phyloP scores from a whole-genome alignment of 148 eudicot species.

The Spergularia marina region DNA sequence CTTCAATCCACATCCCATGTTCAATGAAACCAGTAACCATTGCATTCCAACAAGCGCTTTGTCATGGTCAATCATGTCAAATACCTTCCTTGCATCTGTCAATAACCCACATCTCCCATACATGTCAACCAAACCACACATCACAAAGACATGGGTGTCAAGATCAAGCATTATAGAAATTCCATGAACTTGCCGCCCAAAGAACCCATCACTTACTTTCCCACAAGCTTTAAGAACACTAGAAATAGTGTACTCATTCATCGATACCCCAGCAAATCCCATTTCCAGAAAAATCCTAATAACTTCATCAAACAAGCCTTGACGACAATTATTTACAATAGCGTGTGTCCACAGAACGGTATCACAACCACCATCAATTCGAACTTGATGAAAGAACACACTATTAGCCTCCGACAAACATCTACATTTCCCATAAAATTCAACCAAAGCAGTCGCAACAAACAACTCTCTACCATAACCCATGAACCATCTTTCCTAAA shows the following conservation, averaged over 20 bases:
- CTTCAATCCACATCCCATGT: constrained; percentile 51
- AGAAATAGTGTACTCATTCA: constrained; percentile 54
- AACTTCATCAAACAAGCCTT: constrained; percentile 37
- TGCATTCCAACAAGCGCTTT: constrained; percentile 65
- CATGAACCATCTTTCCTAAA: constrained; percentile 66
- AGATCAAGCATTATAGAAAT: constrained; percentile 50
- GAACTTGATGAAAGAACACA: constrained; percentile 39
- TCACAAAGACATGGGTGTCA: constrained; percentile 47
- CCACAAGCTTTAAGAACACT: constrained; percentile 72
- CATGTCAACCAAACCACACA: constrained; percentile 66
- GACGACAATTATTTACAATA: constrained; percentile 46
- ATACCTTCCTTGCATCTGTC: constrained; percentile 48
- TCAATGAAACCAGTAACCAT: constrained; percentile 51
- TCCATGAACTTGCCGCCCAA: constrained; percentile 63
- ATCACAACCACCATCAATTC: constrained; percentile 26
- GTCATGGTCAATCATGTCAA: constrained; percentile 29
- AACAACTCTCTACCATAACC: constrained; percentile 40
- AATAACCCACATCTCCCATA: constrained; percentile 54
- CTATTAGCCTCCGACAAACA: constrained; percentile 39
- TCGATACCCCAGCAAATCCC: constrained; percentile 53
- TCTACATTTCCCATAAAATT: constrained; percentile 54
- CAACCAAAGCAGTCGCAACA: constrained; percentile 47
- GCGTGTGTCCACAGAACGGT: constrained; percentile 61
- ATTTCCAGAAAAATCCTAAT: constrained; percentile 46
- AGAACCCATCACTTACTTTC: constrained; percentile 36